phyloP scores from a whole-genome alignment of 176 grass and related monocot species.

The Saccharum spontaneum region DNA sequence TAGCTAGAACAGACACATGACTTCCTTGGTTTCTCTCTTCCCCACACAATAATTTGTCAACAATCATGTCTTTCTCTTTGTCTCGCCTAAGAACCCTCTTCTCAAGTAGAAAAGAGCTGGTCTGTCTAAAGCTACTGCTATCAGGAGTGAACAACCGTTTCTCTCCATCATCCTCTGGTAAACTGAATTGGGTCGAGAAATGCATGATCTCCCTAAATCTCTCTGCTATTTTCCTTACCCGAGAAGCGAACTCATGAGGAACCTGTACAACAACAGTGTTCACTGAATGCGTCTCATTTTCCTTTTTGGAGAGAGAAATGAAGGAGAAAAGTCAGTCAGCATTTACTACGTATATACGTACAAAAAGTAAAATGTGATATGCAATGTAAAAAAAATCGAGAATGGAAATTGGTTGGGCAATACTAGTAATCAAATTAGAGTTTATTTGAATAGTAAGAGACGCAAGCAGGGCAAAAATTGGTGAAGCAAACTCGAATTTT shows the following conservation, averaged over 20 bases:
- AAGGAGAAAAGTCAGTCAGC: background rate
- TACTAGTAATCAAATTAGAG: background rate
- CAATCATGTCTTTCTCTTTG: background rate
- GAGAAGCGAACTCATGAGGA: background rate
- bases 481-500: background rate
- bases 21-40: background rate
- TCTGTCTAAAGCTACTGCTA: background rate
- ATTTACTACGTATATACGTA: background rate
- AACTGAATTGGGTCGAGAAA: background rate
- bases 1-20: background rate
- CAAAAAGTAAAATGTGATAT: background rate
- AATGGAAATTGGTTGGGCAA: background rate
- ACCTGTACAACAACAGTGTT: background rate
- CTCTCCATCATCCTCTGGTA: slow-evolving; percentile 1
- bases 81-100: slow-evolving; percentile 16
- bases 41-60: background rate
- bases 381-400: too few relatives aligned
- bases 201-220: slow-evolving; percentile 29
- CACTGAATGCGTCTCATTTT: background rate
- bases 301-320: background rate
- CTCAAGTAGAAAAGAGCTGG: background rate
- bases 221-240: slow-evolving; percentile 11
- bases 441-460: background rate
- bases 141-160: background rate
- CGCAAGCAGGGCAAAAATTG: too few relatives aligned